phyloP scores from a whole-genome alignment of 2,329 filamentous ascomycete genomes.

The Clonostachys chloroleuca region DNA sequence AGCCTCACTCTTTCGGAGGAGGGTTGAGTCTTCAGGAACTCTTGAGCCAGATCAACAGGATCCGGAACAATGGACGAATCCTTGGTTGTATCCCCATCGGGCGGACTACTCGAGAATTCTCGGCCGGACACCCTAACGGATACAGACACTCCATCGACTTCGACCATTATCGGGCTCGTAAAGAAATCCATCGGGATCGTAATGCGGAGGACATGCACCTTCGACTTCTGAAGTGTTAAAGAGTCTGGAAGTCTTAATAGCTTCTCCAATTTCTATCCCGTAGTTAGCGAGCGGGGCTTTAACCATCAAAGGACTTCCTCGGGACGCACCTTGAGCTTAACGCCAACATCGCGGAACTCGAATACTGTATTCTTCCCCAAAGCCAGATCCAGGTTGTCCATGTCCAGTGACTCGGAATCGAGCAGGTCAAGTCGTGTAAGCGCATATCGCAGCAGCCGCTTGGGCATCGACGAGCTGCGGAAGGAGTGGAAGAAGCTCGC shows the following conservation, averaged over 20 bases:
- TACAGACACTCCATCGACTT: conserved; percentile 77
- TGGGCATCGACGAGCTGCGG: conserved; percentile 72
- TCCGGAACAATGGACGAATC: conserved; percentile 51
- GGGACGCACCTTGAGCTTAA: conserved; percentile 66
- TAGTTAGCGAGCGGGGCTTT: background rate
- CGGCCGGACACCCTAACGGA: conserved; percentile 56
- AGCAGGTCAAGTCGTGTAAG: conserved; percentile 80
- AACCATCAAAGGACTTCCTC: background rate
- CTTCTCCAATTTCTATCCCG: conserved; percentile 69
- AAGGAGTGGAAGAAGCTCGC: conserved; percentile 66
- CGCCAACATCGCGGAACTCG: conserved; percentile 81
- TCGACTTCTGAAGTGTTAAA: conserved; percentile 69
- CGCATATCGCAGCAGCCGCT: conserved; percentile 82
- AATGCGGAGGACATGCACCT: conserved; percentile 70
- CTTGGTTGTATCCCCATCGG: conserved; percentile 11
- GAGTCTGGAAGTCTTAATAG: conserved; percentile 70
- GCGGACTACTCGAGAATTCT: conserved; percentile 14
- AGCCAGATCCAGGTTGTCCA: conserved; percentile 80
- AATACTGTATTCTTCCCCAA: conserved; percentile 78
- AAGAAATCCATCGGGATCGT: conserved; percentile 87
- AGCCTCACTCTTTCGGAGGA: conserved; percentile 61
- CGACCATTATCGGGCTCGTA: conserved; percentile 75
- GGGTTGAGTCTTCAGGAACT: conserved; percentile 71
- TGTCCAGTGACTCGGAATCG: conserved; percentile 80
- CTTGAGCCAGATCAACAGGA: conserved; percentile 69